A percentile compares a stretch with the other conserved stretches of the same genome.
These are phyloP conservation scores for Mimosa bimucronata DNA, from an alignment of 306 rosid genomes.

Conservation along the genomic window DNA sequence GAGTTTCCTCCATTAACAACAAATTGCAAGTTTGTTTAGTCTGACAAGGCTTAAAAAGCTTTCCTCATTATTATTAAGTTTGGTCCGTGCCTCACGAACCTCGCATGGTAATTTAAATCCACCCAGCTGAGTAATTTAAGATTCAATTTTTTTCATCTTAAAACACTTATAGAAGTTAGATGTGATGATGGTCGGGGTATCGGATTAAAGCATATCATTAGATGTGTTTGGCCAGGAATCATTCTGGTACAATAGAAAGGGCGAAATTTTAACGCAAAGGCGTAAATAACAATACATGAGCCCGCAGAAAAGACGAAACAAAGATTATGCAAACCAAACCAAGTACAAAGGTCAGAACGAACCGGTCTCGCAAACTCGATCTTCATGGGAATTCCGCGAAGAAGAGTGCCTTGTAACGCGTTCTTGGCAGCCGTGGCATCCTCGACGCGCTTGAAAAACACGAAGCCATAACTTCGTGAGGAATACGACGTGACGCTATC, in stretches of 20 bases:
- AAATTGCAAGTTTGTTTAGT: neutral
- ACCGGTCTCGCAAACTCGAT: constrained; percentile 95
- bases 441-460: constrained; percentile 63
- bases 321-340: constrained; percentile 42
- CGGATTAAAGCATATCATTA: neutral
- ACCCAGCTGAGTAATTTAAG: neutral
- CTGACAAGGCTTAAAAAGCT: neutral
- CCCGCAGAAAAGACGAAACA: constrained; percentile 9
- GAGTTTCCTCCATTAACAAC: neutral
- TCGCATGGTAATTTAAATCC: constrained; percentile 5
- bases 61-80: neutral
- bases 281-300: constrained; percentile 37
- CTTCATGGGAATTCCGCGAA: constrained; percentile 60
- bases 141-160: neutral
- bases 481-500: constrained; percentile 87
- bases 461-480: constrained; percentile 81
- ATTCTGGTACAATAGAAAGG: neutral
- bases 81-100: neutral
- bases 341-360: constrained; percentile 60
- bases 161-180: neutral
- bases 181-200: neutral
- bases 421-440: constrained; percentile 94
- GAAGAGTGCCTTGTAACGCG: constrained; percentile 57
- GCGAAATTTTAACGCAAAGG: neutral
- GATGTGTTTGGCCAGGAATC: neutral